Evolutionary conservation across 306 rosid genomes (phyloP), one percentile per base, ranked within the genome.

Genomic region (Prunus mume): DNA sequence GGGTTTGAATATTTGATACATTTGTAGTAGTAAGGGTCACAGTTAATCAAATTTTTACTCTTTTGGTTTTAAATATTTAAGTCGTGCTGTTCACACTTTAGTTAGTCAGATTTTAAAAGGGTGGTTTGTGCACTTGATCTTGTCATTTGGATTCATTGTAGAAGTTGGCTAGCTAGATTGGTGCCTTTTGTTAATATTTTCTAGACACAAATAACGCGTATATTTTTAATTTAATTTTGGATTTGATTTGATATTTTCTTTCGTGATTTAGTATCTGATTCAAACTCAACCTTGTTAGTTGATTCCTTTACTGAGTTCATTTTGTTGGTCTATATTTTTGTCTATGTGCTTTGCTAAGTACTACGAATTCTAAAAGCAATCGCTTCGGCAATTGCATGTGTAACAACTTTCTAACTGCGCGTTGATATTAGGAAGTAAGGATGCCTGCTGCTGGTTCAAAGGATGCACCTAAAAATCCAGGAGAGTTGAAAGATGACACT

Each of bases 401-500:
- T 5, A 66, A 38, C 65, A 66, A 50, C 64, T 57, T 74, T 80
- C 83, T 86, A 77, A 82, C 64, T 55, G 62, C 66, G 52, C 19
- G 5, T 72, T 30, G 32, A 72, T 78, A 13, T 77, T 84, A 93
- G 96, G 97, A 95, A 92, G 98, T 95, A 76, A 87, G 98, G 79
- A 88, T 95, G 89, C 97, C 98, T 62, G 97, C 98, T 67, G 93
- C 98, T 47, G 89, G 97, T 55, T 76, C 93, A 70, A 95, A 90
- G 77, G 90, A 93, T 43, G 86, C 90, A 17, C 81, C 97, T 68
- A 92, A 92, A 84, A 87, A 81, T 73, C 97, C 78, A 67, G 96
- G 88, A 68, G 92, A 95, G 68, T 50, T 95, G 74, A 95, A 92
- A 84, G 98, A 95, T 72, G 98, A 95, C 76, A 88, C 96, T 50